phyloP scores from a whole-genome alignment of 1,139 yeast genomes.

The Diutina neorugosa region DNA sequence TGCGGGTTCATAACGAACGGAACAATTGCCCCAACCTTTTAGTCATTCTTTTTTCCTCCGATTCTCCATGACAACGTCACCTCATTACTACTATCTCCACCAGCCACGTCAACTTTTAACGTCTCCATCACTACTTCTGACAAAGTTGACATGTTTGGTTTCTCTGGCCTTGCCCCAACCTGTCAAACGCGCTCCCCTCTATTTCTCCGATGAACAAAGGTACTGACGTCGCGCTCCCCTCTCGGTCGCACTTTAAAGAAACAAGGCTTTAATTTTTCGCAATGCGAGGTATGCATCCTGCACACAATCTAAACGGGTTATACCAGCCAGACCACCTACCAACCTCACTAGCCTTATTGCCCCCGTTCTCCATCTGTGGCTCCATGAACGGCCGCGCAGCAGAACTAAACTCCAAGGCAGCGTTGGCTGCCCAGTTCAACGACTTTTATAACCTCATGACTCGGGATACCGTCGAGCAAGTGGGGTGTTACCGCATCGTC shows the following conservation, averaged over 20 bases:
- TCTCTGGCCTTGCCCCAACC: too few relatives aligned
- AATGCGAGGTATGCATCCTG: neutral
- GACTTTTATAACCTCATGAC: conserved; percentile 46
- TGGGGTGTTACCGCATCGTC: conserved; percentile 67
- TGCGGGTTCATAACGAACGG: neutral
- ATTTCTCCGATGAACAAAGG: neutral
- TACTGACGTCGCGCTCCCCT: too few relatives aligned
- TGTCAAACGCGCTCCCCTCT: too few relatives aligned
- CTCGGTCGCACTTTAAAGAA: neutral
- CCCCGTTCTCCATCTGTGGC: neutral
- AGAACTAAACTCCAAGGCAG: conserved; percentile 25
- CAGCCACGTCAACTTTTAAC: too few relatives aligned
- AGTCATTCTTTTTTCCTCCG: neutral
- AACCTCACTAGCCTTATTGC: neutral
- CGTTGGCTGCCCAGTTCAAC: conserved; percentile 54
- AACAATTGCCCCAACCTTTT: neutral
- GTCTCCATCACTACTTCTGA: too few relatives aligned
- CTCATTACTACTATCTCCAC: too few relatives aligned
- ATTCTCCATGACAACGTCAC: neutral
- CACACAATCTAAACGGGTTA: neutral
- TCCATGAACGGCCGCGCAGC: conserved; percentile 7
- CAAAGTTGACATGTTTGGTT: too few relatives aligned
- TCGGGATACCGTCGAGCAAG: conserved; percentile 39
- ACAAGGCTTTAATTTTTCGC: neutral
- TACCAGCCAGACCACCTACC: neutral